Evolutionary conservation across 805 yeast genomes (phyloP).

Genomic region (Lipomyces kockii): DNA sequence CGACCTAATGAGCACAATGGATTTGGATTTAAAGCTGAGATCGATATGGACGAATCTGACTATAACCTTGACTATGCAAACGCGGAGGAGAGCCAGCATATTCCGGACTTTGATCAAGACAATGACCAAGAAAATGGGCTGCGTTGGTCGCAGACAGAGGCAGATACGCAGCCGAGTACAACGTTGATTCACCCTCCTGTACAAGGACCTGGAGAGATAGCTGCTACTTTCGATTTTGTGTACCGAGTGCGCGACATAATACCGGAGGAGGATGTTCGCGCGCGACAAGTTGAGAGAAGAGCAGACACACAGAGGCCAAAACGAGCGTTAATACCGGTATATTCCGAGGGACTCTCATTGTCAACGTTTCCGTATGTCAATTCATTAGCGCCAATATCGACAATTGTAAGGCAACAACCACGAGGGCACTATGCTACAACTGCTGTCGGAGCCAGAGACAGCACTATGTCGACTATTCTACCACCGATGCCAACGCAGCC

Average conservation of each 20-base stretch:
- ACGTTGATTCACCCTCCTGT: conserved; percentile 23
- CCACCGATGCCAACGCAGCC: conserved; percentile 28
- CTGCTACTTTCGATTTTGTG: conserved; percentile 16
- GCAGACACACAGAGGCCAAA: conserved; percentile 15
- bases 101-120: conserved; percentile 24
- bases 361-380: conserved; percentile 42
- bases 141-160: conserved; percentile 6
- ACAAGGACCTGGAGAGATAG: background rate
- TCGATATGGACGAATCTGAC: conserved; percentile 8
- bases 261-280: conserved; percentile 17
- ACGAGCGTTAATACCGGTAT: conserved; percentile 39
- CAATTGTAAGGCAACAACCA: conserved; percentile 30
- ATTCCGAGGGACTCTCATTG: conserved; percentile 38
- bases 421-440: conserved; percentile 31
- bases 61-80: conserved; percentile 10
- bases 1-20: background rate
- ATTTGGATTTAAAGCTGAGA: background rate
- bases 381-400: conserved; percentile 40
- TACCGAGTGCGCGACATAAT: conserved; percentile 25
- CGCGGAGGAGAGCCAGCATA: background rate
- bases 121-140: background rate
- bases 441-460: conserved; percentile 6
- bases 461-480: conserved; percentile 15
- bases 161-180: background rate
- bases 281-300: background rate